Evolutionary conservation across 1,139 yeast genomes (phyloP), one percentile per base, ranked within the genome.

Genomic region (Saccharomycopsis hybrid): DNA sequence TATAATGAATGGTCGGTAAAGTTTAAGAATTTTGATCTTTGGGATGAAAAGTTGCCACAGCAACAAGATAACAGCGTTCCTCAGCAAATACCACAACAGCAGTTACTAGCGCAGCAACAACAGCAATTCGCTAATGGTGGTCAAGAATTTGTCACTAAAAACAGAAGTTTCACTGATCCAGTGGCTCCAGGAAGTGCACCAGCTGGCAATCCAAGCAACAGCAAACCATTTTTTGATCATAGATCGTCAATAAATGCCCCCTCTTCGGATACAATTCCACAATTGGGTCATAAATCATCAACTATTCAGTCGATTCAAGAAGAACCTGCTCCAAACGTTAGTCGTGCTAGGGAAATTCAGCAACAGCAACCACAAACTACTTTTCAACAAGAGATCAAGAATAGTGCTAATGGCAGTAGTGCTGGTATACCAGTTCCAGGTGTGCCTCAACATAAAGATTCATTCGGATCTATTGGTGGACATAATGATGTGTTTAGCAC

Each of bases 51-150:
- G 8, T 31, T 43, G 18, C 49, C 48, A 2, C 49, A 49, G n/a
- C n/a, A n/a, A n/a, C n/a, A n/a, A n/a, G n/a, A n/a, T n/a, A n/a
- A n/a, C n/a, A n/a, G n/a, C n/a, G n/a, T n/a, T n/a, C n/a, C n/a
- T n/a, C n/a, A n/a, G n/a, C n/a, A n/a, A n/a, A n/a, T n/a, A n/a
- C n/a, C n/a, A n/a, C 61, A 59, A 3, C 44, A 61, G 13, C 60
- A 76, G 29, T 73, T 69, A 38, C n/a, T n/a, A n/a, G n/a, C n/a
- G n/a, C n/a, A n/a, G n/a, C n/a, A n/a, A n/a, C n/a, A n/a, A n/a
- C n/a, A n/a, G n/a, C n/a, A n/a, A n/a, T 61, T 63, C 30, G 70
- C 66, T 53, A 45, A 31, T 9, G 33, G 33, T 9, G 9, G 33
- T 31, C 5, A 9, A 31, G 33, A 31, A 31, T 31, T 31, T 31